Conservation (phyloP, 2,329 filamentous ascomycete species). For the Botrytis squamosa region DNA sequence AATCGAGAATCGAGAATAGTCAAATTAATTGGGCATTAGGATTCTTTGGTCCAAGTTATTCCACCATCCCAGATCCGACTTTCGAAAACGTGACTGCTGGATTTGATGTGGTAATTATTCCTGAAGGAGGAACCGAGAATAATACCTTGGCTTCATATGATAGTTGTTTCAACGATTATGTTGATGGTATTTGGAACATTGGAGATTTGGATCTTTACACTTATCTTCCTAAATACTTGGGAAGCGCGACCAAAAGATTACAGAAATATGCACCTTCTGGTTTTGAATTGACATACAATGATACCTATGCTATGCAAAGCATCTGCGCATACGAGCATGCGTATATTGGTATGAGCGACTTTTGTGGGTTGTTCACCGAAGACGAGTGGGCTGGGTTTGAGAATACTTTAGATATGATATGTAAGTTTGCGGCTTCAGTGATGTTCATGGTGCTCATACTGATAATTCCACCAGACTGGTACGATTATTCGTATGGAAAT, state of each 20-base stretch:
- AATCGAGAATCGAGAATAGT: conserved; percentile 55
- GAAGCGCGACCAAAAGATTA: conserved; percentile 46
- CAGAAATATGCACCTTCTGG: conserved; percentile 47
- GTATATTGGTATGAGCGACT: conserved; percentile 50
- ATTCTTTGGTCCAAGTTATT: conserved; percentile 51
- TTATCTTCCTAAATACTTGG: conserved; percentile 49
- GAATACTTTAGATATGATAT: conserved; percentile 52
- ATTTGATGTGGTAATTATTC: conserved; percentile 51
- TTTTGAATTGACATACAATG: conserved; percentile 49
- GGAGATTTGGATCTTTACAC: conserved; percentile 45
- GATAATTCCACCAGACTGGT: conserved; percentile 44
- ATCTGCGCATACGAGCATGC: conserved; percentile 55
- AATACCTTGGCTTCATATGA: conserved; percentile 54
- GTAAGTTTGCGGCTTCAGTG: conserved; percentile 40
- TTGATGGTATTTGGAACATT: conserved; percentile 30
- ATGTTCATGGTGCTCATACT: neutral
- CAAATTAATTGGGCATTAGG: conserved; percentile 52
- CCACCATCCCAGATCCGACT: conserved; percentile 40
- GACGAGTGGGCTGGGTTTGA: conserved; percentile 56
- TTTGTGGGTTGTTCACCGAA: conserved; percentile 53
- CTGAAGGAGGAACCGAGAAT: conserved; percentile 50
- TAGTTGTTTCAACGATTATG: conserved; percentile 46
- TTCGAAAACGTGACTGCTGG: conserved; percentile 44
- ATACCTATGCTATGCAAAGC: conserved; percentile 52
- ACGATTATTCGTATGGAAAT: conserved; percentile 77